A percentile compares a stretch with the other conserved stretches of the same genome.
phyloP scores from a whole-genome alignment of 2,329 filamentous ascomycete species.

The Phaeophleospora eucalypticola region DNA sequence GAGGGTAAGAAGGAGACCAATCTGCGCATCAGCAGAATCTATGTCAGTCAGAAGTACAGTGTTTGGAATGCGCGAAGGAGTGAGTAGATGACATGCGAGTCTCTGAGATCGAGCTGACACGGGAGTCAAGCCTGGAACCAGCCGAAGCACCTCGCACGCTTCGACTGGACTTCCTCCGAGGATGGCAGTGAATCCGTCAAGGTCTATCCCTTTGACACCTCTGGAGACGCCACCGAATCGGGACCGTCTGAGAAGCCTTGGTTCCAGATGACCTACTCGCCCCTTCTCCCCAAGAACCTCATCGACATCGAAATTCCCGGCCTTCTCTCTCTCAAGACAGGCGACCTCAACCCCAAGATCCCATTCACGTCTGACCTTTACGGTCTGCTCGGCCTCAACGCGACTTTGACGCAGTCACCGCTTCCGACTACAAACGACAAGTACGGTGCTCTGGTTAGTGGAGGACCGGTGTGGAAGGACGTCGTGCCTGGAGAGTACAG shows the following conservation, averaged over 20 bases:
- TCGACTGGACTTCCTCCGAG: conserved; percentile 17
- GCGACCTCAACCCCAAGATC: conserved; percentile 6
- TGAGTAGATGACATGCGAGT: not conserved
- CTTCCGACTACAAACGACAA: conserved; percentile 10
- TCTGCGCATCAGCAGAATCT: conserved; percentile 16
- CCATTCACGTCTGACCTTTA: conserved; percentile 17
- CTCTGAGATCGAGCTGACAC: not conserved
- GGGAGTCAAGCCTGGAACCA: conserved; percentile 18
- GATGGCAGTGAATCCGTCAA: conserved; percentile 15
- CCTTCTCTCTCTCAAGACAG: conserved; percentile 3
- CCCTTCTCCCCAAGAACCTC: conserved; percentile 12
- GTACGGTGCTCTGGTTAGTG: conserved; percentile 12
- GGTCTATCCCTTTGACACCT: conserved; percentile 18
- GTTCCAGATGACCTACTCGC: conserved; percentile 17
- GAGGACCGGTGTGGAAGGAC: conserved; percentile 9
- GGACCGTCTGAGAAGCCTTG: conserved; percentile 12
- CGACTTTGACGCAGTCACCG: conserved; percentile 16
- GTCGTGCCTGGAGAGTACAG: conserved; percentile 15
- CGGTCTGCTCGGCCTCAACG: conserved; percentile 15
- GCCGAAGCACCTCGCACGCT: conserved; percentile 21
- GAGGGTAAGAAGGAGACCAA: conserved; percentile 8
- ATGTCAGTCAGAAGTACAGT: conserved; percentile 21
- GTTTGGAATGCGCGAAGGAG: conserved; percentile 14
- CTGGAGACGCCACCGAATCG: conserved; percentile 6
- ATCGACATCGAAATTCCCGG: not conserved